phyloP scores from a whole-genome alignment of 345 rosid genomes.

The Durio zibethinus region DNA sequence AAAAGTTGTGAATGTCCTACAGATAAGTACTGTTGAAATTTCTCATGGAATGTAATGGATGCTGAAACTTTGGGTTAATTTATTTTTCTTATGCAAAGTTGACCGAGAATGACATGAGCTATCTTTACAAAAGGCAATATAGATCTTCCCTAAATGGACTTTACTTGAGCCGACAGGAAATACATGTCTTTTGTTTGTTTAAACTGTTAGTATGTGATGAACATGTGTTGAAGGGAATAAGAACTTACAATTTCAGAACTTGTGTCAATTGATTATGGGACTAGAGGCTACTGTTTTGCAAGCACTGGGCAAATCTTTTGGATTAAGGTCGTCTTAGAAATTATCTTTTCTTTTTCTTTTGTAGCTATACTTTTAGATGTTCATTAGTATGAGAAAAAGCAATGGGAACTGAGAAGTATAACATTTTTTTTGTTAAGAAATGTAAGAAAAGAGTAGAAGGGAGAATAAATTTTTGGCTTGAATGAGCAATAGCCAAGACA shows the following conservation, averaged over 20 bases:
- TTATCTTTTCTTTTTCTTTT: neutral
- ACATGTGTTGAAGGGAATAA: neutral
- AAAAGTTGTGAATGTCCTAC: neutral
- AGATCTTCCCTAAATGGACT: constrained; percentile 12
- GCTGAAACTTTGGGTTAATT: constrained; percentile 8
- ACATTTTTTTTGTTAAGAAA: neutral
- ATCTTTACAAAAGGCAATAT: constrained; percentile 14
- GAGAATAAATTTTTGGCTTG: neutral
- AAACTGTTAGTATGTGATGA: neutral
- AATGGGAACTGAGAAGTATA: neutral
- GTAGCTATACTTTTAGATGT: neutral
- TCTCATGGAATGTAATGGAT: constrained; percentile 8
- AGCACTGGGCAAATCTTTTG: neutral
- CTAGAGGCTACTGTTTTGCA: neutral
- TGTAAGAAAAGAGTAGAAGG: neutral
- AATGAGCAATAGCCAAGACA: neutral
- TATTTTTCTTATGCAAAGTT: neutral
- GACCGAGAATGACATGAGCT: neutral
- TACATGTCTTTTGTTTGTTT: constrained; percentile 7
- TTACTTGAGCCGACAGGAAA: neutral
- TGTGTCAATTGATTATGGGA: constrained; percentile 1
- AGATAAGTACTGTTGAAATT: neutral
- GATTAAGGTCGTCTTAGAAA: neutral
- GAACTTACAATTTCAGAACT: neutral
- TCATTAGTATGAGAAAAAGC: constrained; percentile 5